Base-by-base conservation (phyloP, 2,329 filamentous ascomycete genomes). In the Grosmannia penicillata region DNA sequence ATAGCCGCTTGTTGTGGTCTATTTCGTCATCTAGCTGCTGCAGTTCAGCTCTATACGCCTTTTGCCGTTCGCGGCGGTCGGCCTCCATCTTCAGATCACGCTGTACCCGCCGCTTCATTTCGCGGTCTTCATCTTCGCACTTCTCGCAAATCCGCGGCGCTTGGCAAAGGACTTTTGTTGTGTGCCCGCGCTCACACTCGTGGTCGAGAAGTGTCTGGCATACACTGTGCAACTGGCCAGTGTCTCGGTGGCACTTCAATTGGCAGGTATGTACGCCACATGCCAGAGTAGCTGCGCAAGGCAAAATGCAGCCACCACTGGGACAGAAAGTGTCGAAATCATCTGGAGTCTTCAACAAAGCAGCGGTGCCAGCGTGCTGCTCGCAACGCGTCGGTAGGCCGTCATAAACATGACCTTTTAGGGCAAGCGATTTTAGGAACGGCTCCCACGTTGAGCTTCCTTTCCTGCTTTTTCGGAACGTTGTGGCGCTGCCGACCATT, bases 401-500 rank as follows among this genome's bases (percentile, higher is more conserved):
- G 38, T 77, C 67, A 36, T 72, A 70, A 1, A 82, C 47, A 31
- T 69, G 63, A 0, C 59, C 57, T 1, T 63, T 59, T 1, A 57
- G 46, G 36, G 69, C 72, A 17, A 86, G 47, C 0, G 64, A 50
- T 0, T 70, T 54, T 28, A 84, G 69, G 18, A 82, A 68, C 0
- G 61, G 61, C 0, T 45, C 45, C 79, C 79, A 85, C 0, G 68
- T 54, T 1, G 13, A 14, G 1, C 15, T 14, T 9, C 35, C 33
- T 17, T 36, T 11, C 6, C 17, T 13, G 8, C 11, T 14, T 3
- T 27, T 8, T 5, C 72, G 63, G 45, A 84, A 85, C 0, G 81
- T 86, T 0, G 70, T 56, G 39, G 73, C 65, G 48, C 83, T 83
- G 0, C 81, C 78, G 31, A 85, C 69, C 45, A 87, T 61, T n/a